These are phyloP conservation scores for Marvania coccoides DNA, from an alignment of 139 green algal genomes.

Conservation along the genomic window DNA sequence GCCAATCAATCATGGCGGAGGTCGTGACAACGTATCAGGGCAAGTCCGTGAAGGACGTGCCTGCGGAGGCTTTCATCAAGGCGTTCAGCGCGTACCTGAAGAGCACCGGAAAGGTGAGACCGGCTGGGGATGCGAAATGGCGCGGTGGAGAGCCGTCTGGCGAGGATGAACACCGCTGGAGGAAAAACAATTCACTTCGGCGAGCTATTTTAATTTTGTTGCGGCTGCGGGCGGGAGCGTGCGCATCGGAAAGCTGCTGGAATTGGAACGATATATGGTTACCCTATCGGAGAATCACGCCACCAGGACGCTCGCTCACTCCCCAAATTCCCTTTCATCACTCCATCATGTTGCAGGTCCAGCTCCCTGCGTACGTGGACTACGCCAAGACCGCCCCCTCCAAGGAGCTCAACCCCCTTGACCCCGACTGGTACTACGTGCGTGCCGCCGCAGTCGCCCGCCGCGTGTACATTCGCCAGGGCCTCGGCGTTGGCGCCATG, in stretches of 20 bases:
- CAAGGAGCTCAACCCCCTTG: conserved; percentile 95
- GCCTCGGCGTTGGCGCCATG: conserved; percentile 87
- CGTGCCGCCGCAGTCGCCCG: conserved; percentile 87
- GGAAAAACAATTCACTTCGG: background rate
- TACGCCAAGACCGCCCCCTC: conserved; percentile 91
- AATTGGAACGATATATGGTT: no score
- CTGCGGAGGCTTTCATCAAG: conserved; percentile 79
- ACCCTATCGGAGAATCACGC: no score
- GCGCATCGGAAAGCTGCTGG: background rate
- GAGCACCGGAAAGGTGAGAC: conserved; percentile 86
- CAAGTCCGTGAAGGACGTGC: conserved; percentile 77
- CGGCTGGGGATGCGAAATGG: background rate
- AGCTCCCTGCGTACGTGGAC: conserved; percentile 93
- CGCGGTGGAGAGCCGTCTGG: background rate
- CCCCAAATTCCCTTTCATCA: no score
- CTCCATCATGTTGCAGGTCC: conserved; percentile 72
- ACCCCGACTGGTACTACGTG: conserved; percentile 99
- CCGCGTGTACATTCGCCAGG: conserved; percentile 87
- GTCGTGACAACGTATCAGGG: conserved; percentile 19
- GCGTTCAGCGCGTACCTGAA: conserved; percentile 94
- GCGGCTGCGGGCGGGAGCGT: no score
- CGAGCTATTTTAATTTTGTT: background rate
- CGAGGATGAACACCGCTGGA: background rate
- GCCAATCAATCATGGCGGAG: conserved; percentile 35
- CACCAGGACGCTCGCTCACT: no score